Conservation (phyloP, 192 early-diverging fungal genomes). For the Chytriomyces sp. region DNA sequence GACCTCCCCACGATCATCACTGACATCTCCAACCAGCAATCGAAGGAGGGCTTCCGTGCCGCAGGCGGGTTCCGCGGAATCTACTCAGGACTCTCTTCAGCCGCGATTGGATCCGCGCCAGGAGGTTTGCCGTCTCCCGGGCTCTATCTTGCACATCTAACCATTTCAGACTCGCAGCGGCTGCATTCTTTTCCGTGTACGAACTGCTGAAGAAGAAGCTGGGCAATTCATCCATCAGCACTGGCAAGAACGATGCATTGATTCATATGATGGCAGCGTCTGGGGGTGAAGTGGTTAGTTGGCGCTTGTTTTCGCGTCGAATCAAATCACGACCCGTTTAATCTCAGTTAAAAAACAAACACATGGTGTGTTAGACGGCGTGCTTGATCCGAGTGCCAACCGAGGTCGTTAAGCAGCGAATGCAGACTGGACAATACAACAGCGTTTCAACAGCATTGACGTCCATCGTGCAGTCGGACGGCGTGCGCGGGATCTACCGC, state of each 20-base stretch:
- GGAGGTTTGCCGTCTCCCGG: conserved; percentile 56
- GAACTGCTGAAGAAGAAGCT: conserved; percentile 74
- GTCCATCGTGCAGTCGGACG: conserved; percentile 71
- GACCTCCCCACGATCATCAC: not conserved
- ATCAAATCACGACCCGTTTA: not conserved
- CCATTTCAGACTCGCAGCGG: conserved; percentile 39
- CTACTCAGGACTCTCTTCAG: conserved; percentile 88
- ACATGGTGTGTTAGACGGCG: conserved; percentile 63
- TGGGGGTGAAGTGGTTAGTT: conserved; percentile 82
- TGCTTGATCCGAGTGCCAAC: conserved; percentile 93
- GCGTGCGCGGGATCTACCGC: conserved; percentile 86
- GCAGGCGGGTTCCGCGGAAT: conserved; percentile 89
- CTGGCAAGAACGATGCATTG: conserved; percentile 59
- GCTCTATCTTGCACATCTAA: not conserved
- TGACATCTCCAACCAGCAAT: conserved; percentile 57
- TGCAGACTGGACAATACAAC: conserved; percentile 77
- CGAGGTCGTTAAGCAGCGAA: conserved; percentile 93
- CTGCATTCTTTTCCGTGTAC: conserved; percentile 91
- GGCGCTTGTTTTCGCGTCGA: not conserved
- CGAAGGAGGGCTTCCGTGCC: conserved; percentile 77
- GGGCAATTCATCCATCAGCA: conserved; percentile 42
- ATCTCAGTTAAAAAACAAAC: conserved; percentile 8
- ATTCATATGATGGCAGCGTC: conserved; percentile 91
- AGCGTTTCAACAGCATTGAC: conserved; percentile 58
- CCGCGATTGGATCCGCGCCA: conserved; percentile 93